Conservation (phyloP, 371 early-diverging fungal species). For the Saksenaea oblongispora region DNA sequence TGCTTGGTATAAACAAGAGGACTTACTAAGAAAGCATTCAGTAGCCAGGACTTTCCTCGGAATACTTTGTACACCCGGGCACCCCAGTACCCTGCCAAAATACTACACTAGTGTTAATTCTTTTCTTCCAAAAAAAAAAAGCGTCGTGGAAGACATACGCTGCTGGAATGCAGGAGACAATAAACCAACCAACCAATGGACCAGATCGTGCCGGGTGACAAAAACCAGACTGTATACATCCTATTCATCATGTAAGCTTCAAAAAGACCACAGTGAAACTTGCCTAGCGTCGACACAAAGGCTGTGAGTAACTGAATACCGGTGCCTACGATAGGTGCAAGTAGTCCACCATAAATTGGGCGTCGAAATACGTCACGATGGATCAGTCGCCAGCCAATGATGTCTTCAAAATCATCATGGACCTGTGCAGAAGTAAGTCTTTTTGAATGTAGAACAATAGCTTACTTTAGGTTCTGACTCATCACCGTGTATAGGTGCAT, state of each 20-base stretch:
- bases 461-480: constrained; percentile 19
- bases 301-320: constrained; percentile 38
- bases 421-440: neutral
- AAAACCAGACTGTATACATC: constrained; percentile 6
- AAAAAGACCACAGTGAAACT: neutral
- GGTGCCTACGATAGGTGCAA: constrained; percentile 46
- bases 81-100: constrained; percentile 41
- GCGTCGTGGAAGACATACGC: constrained; percentile 15
- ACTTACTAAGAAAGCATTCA: constrained; percentile 43
- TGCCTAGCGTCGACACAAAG: constrained; percentile 23
- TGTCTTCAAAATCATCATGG: constrained; percentile 44
- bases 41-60: constrained; percentile 45
- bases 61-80: constrained; percentile 48
- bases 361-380: constrained; percentile 50
- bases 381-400: constrained; percentile 47
- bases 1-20: neutral
- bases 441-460: neutral
- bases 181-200: constrained; percentile 23
- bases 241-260: constrained; percentile 7
- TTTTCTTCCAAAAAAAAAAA: neutral
- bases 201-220: constrained; percentile 44
- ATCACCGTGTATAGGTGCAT: constrained; percentile 12
- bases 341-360: constrained; percentile 47
- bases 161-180: constrained; percentile 23
- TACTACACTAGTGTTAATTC: constrained; percentile 12